Conservation (phyloP, 2,329 filamentous ascomycete genomes). For the Graphilbum fragrans region DNA sequence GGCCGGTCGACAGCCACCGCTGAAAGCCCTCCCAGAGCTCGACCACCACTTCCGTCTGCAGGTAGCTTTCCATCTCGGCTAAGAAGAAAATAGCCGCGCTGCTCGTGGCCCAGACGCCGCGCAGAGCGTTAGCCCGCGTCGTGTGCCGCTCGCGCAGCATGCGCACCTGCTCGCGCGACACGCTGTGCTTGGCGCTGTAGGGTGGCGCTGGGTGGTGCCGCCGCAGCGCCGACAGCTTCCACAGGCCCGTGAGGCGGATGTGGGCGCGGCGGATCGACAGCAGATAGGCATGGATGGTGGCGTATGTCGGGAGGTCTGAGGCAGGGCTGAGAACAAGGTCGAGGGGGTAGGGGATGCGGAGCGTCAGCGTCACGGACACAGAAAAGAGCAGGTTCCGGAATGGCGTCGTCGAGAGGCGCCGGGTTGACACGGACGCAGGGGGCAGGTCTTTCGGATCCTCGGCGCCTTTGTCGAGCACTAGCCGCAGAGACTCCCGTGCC, state of each 20-base stretch:
- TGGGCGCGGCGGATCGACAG: conserved; percentile 77
- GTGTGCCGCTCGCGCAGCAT: conserved; percentile 53
- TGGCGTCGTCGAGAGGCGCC: conserved; percentile 36
- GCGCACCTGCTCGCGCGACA: conserved; percentile 36
- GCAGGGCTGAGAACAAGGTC: conserved; percentile 73
- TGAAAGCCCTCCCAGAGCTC: conserved; percentile 73
- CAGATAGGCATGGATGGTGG: conserved; percentile 77
- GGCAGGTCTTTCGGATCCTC: conserved; percentile 5
- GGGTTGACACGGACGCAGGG: too few relatives aligned
- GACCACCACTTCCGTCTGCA: conserved; percentile 80
- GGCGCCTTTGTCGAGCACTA: conserved; percentile 46
- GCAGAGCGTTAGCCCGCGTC: conserved; percentile 52
- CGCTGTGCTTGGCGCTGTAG: conserved; percentile 50
- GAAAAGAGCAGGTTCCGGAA: conserved; percentile 80
- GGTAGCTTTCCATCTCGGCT: conserved; percentile 74
- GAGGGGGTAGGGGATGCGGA: conserved; percentile 66
- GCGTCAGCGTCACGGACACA: conserved; percentile 55
- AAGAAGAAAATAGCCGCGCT: conserved; percentile 82
- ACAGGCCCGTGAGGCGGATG: conserved; percentile 70
- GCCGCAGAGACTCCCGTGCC: conserved; percentile 62
- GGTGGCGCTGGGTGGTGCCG: conserved; percentile 65
- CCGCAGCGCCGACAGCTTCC: conserved; percentile 72
- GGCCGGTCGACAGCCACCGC: conserved; percentile 50
- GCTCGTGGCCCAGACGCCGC: conserved; percentile 80
- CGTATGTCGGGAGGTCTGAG: conserved; percentile 63